Evolutionary conservation across 805 yeast species (phyloP), one percentile per base, ranked within the genome.

Genomic region (Saccharomycopsis javanensis): DNA sequence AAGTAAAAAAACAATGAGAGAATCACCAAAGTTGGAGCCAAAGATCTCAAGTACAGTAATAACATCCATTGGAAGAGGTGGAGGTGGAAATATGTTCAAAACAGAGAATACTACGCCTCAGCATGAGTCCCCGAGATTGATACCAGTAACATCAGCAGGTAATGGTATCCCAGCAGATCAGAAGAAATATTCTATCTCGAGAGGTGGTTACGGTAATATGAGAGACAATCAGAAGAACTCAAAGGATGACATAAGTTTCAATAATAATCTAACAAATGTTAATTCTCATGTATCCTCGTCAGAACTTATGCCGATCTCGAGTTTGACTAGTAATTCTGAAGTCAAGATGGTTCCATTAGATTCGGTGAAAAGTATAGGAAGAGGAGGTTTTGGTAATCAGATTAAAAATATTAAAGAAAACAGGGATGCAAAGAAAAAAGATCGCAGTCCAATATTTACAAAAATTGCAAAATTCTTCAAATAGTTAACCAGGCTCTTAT

Each of bases 381-480:
- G 62, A 54, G 62, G 62, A 4, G 62, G 62, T 2, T 59, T 59
- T 53, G 62, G 62, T 5, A 59, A 59, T 27, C 61, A 58, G 35
- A 50, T 58, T 7, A 58, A 50, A 35, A 50, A 55, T 31, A 54
- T 57, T 7, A 31, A 28, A 28, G 59, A 55, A 10, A 50, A 35
- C 33, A 51, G 48, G 51, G 48, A n/a, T 18, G 20, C 50, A 42
- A 45, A 57, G 27, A 31, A 35, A 13, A 25, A 57, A 23, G 48
- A 37, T 13, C 33, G 50, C 2, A 33, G 51, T 7, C 27, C 45
- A 3, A 23, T 58, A 31, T 35, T 55, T 5, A 33, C 37, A 1
- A 58, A 58, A 34, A 30, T 58, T 16, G 51, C 50, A 30, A 48
- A 42, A 4, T 28, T 55, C 27, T 58, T 58, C 54, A 53, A 45